phyloP scores from a whole-genome alignment of 345 rosid species.

The Citrus sp. region DNA sequence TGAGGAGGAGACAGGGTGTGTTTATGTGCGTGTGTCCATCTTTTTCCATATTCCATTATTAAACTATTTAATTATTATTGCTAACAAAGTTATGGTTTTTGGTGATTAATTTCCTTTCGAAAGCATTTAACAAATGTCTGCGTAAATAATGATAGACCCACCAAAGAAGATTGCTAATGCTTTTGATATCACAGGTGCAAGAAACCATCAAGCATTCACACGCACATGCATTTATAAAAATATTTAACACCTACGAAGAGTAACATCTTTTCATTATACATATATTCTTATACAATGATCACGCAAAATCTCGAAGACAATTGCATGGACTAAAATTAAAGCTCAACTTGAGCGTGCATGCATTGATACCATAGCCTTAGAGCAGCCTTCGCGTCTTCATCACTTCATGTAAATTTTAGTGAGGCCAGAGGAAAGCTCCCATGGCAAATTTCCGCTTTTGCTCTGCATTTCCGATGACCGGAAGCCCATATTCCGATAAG shows the following conservation, averaged over 20 bases:
- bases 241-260: background rate
- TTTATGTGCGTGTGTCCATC: too few species aligned
- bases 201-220: background rate
- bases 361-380: background rate
- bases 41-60: background rate
- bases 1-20: background rate
- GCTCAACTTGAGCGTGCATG: background rate
- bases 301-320: background rate
- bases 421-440: slow-evolving; percentile 71
- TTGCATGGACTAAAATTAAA: background rate
- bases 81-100: background rate
- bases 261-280: background rate
- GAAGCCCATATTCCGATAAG: slow-evolving; percentile 49
- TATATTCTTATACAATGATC: background rate
- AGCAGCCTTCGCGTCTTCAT: background rate
- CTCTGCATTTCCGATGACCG: slow-evolving; percentile 34
- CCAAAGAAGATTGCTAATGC: too few species aligned
- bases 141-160: background rate
- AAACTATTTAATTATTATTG: too few species aligned
- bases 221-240: background rate
- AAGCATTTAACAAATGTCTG: background rate
- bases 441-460: slow-evolving; percentile 53
- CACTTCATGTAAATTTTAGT: background rate
- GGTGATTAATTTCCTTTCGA: background rate
- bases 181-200: background rate